Base-by-base conservation (phyloP, 169 alveolate genomes). In the Cryptosporidium andersoni region DNA sequence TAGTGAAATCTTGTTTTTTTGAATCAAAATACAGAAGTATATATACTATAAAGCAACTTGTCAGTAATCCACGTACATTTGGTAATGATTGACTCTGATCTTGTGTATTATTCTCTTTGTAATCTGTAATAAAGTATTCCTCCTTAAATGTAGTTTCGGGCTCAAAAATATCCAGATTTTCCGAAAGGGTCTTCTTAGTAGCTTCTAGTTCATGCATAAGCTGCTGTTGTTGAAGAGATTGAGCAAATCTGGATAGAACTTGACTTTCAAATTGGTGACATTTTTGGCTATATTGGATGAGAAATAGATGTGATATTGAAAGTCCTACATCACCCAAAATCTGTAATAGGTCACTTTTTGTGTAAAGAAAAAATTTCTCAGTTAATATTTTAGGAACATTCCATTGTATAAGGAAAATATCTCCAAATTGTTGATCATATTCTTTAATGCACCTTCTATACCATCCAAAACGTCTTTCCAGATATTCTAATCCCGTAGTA, bases 351-450 rank as follows among this genome's bases (percentile, higher is more conserved):
- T 74, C 74, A 43, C 25, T 74, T 11, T 68, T 74, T 11, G 68
- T 56, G 43, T 43, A 74, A 34, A 55, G 16, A 40, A 74, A 43
- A 12, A 56, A 74, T 37, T 58, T 74, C 48, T 74, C 85, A 1
- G 85, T 74, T 39, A 74, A 25, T 6, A 43, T 37, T 3, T 55
- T 58, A 11, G 48, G 56, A 6, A 74, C 42, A 8, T 74, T 43
- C 85, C 85, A 74, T 42, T 37, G 55, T n/a, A 51, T 74, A 37
- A 48, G 62, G 40, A 74, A 74, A 34, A 74, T 60, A 5, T 74
- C 85, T 12, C 85, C 63, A 43, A 74, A 74, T 43, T 74, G 85
- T 12, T 74, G 85, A n/a, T 74, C 85, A n/a, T 74, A 74, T 48
- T 74, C 85, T 45, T 74, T 74, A 14, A 74, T 14, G 51, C 66